Evolutionary conservation across 2,329 filamentous ascomycete genomes (phyloP).

Genomic region (Diplodia intermedia): DNA sequence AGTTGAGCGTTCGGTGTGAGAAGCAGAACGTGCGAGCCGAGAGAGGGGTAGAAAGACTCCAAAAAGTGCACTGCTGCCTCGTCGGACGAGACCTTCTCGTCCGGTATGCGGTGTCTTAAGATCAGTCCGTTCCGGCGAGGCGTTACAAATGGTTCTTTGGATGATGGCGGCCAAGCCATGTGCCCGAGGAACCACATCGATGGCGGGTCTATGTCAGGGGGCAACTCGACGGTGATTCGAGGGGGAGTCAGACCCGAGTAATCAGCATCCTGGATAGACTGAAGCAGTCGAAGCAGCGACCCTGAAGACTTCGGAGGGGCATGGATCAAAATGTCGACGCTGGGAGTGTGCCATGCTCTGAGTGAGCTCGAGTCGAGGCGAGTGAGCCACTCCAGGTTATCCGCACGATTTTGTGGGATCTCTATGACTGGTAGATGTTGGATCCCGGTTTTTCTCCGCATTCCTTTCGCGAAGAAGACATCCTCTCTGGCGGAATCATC

Average conservation of each 20-base stretch:
- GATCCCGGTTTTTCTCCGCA: conserved; percentile 62
- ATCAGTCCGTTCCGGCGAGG: conserved; percentile 56
- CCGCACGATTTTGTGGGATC: conserved; percentile 68
- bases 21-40: conserved; percentile 77
- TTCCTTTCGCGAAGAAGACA: conserved; percentile 67
- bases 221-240: conserved; percentile 84
- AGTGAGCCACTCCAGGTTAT: conserved; percentile 77
- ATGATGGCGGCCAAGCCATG: conserved; percentile 59
- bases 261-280: conserved; percentile 77
- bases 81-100: conserved; percentile 65
- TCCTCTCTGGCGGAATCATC: conserved; percentile 74
- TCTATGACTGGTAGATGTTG: conserved; percentile 72
- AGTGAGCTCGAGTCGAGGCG: conserved; percentile 77
- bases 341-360: conserved; percentile 76
- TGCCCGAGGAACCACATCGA: conserved; percentile 71
- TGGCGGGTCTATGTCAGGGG: conserved; percentile 69
- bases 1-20: conserved; percentile 83
- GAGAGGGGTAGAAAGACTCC: conserved; percentile 84
- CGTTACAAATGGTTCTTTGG: conserved; percentile 50
- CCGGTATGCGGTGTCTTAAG: conserved; percentile 75
- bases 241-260: conserved; percentile 74
- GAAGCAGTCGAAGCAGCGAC: conserved; percentile 76
- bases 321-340: conserved; percentile 84
- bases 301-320: conserved; percentile 74
- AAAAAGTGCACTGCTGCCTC: conserved; percentile 78